Conservation (phyloP, 306 rosid genomes). For the Castanea sativa region DNA sequence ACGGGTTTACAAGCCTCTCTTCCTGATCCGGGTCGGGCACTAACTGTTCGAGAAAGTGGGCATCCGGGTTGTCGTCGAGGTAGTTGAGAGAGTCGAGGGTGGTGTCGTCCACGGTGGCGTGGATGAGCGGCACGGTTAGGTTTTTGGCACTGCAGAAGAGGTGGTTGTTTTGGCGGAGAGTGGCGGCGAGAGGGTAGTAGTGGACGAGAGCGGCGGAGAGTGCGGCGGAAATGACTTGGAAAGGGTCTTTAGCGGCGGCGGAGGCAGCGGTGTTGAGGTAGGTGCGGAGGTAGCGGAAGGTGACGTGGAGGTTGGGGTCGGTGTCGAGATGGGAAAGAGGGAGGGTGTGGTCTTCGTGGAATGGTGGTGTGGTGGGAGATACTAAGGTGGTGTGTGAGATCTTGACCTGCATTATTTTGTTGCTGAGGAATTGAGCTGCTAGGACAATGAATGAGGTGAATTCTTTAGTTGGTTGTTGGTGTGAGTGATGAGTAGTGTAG, state of each 20-base stretch:
- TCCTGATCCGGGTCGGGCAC: constrained; percentile 56
- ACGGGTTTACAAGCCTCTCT: constrained; percentile 53
- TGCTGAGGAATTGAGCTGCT: neutral
- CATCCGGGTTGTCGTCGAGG: constrained; percentile 49
- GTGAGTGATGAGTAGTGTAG: neutral
- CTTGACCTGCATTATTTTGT: constrained; percentile 26
- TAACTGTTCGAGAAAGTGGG: constrained; percentile 46
- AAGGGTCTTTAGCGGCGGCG: constrained; percentile 28
- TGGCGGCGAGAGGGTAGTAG: constrained; percentile 75
- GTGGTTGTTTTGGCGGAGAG: constrained; percentile 40
- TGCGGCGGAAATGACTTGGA: constrained; percentile 54
- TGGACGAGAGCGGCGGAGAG: constrained; percentile 57
- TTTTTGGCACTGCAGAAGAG: constrained; percentile 40
- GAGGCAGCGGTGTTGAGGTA: constrained; percentile 30
- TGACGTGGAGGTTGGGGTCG: constrained; percentile 67
- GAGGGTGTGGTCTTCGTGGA: constrained; percentile 50
- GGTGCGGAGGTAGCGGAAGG: constrained; percentile 82
- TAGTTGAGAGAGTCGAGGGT: constrained; percentile 51
- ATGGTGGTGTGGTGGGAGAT: constrained; percentile 51
- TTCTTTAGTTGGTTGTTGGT: no score
- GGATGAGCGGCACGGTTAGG: constrained; percentile 59
- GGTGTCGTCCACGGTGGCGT: constrained; percentile 39
- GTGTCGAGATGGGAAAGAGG: constrained; percentile 77
- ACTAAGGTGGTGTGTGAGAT: constrained; percentile 33
- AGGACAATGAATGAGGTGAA: no score